Percentiles rank a stretch among this genome's conserved stretches.
Conservation (phyloP, 163 green algal genomes). For the Chloromonas sp. region DNA sequence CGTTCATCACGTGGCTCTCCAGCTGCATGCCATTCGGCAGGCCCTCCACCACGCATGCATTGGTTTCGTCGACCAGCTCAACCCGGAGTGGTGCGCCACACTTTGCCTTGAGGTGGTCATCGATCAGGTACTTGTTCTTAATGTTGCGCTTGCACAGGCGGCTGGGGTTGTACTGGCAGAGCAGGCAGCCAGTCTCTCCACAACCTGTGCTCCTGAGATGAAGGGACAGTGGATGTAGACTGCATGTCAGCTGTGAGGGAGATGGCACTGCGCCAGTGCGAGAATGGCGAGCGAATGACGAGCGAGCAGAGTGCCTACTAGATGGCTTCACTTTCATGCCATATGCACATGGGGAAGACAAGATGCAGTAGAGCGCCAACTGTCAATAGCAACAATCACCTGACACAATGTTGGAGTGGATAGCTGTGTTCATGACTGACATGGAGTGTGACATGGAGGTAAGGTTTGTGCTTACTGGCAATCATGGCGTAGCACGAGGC, state of each 20-base stretch:
- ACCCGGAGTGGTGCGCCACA: slow-evolving; percentile 46
- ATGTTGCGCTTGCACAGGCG: slow-evolving; percentile 59
- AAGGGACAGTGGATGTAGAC: not conserved
- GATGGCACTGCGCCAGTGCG: not conserved
- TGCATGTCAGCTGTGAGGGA: not conserved
- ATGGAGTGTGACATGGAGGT: not conserved
- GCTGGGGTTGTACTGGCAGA: slow-evolving; percentile 61
- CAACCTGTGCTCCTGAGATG: slow-evolving; percentile 48
- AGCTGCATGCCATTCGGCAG: slow-evolving; percentile 41
- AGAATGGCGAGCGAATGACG: no score
- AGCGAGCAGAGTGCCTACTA: no score
- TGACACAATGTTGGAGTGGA: no score
- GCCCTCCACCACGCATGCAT: slow-evolving; percentile 34
- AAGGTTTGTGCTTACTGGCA: slow-evolving; percentile 42
- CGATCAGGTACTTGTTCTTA: slow-evolving; percentile 60
- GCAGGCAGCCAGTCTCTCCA: slow-evolving; percentile 36
- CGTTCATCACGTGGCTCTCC: slow-evolving; percentile 54
- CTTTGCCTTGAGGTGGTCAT: slow-evolving; percentile 56
- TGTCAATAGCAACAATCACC: no score
- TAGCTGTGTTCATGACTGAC: no score
- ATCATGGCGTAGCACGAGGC: slow-evolving; percentile 51
- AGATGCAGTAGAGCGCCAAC: no score
- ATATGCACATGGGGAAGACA: no score
- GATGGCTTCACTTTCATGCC: no score
- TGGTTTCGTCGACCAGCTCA: slow-evolving; percentile 51